phyloP scores from a whole-genome alignment of 345 rosid species.

The Limnanthes douglasii region DNA sequence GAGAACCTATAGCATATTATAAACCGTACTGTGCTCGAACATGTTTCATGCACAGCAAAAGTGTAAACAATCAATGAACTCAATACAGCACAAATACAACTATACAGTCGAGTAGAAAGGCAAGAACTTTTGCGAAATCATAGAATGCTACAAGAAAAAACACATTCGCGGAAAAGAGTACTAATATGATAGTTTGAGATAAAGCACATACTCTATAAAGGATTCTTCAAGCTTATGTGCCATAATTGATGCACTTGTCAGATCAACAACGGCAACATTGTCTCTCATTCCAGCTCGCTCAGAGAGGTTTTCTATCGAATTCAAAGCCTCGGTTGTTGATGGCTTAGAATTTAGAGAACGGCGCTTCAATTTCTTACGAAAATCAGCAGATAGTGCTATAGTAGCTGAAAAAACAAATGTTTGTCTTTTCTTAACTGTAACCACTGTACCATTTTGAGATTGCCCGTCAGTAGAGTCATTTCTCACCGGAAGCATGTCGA shows the following conservation, averaged over 20 bases:
- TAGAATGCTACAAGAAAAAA: no score
- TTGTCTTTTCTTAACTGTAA: conserved; percentile 76
- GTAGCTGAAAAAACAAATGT: conserved; percentile 96
- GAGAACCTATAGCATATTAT: no score
- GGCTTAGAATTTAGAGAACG: conserved; percentile 51
- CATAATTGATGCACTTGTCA: conserved; percentile 61
- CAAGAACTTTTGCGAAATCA: no score
- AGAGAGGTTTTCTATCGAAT: conserved; percentile 78
- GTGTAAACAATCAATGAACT: no score
- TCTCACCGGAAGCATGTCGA: conserved; percentile 72
- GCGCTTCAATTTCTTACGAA: conserved; percentile 86
- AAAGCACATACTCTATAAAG: conserved; percentile 43
- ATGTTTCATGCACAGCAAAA: no score
- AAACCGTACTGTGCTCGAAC: no score
- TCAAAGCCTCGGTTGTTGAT: conserved; percentile 29
- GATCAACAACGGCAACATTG: conserved; percentile 75
- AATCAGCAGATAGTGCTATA: conserved; percentile 77
- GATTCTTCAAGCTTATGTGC: conserved; percentile 84
- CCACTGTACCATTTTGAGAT: conserved; percentile 30
- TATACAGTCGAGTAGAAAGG: no score
- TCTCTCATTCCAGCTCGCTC: conserved; percentile 85
- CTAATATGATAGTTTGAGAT: background rate
- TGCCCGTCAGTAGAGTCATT: conserved; percentile 26
- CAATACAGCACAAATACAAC: no score
- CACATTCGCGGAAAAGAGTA: no score